Percentiles rank a stretch among this genome's conserved stretches.
Evolutionary conservation across 2,329 filamentous ascomycete genomes (phyloP).

Genomic region (Penicillium sp.): DNA sequence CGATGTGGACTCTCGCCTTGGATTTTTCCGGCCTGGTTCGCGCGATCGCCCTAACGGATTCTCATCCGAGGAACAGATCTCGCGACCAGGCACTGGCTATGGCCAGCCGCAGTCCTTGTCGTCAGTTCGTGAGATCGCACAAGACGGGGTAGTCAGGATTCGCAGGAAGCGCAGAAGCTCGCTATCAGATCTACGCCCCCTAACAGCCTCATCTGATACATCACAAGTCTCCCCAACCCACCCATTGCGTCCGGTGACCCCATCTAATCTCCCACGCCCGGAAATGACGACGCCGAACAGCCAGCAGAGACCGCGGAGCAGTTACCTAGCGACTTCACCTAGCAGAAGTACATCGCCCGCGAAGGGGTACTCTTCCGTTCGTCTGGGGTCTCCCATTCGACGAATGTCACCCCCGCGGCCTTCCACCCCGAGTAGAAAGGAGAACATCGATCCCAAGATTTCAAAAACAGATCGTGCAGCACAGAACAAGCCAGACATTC

Average conservation of each 20-base stretch:
- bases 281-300: conserved; percentile 31
- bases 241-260: conserved; percentile 39
- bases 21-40: conserved; percentile 53
- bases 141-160: conserved; percentile 43
- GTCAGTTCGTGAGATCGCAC: conserved; percentile 53
- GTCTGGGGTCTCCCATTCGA: conserved; percentile 31
- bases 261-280: conserved; percentile 27
- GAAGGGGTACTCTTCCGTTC: conserved; percentile 30
- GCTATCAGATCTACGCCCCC: conserved; percentile 74
- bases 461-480: conserved; percentile 32
- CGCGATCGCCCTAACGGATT: conserved; percentile 55
- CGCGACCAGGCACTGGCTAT: conserved; percentile 46
- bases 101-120: conserved; percentile 48
- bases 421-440: conserved; percentile 38
- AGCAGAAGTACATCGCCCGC: conserved; percentile 31
- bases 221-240: conserved; percentile 33
- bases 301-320: conserved; percentile 30
- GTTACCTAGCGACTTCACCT: conserved; percentile 29
- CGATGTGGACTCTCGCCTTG: conserved; percentile 59
- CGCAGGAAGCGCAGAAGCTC: conserved; percentile 85
- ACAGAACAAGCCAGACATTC: conserved; percentile 33
- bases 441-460: conserved; percentile 39
- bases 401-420: conserved; percentile 33
- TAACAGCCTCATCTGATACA: conserved; percentile 61
- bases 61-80: conserved; percentile 47